A percentile compares a stretch with the other conserved stretches of the same genome.
Evolutionary conservation across 371 early-diverging fungal genomes (phyloP).

Genomic region (Actinomortierella ambigua): DNA sequence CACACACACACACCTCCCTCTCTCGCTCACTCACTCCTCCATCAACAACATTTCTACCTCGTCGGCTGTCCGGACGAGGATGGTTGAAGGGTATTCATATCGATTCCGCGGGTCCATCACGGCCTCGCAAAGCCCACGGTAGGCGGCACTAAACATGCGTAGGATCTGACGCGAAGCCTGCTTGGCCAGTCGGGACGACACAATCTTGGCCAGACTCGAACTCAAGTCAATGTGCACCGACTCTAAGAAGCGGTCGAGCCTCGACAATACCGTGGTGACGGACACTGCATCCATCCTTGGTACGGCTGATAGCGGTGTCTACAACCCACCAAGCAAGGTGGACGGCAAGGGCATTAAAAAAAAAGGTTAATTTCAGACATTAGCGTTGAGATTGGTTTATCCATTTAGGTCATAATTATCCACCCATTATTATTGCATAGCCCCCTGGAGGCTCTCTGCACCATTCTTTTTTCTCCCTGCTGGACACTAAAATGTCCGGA

Average conservation of each 20-base stretch:
- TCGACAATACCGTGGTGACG: slow-evolving; percentile 58
- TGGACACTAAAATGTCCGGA: too few species aligned
- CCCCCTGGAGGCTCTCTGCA: too few species aligned
- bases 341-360: neutral
- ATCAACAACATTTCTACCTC: slow-evolving; percentile 69
- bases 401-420: too few species aligned
- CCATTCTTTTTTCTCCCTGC: too few species aligned
- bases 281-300: slow-evolving; percentile 62
- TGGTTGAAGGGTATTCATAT: slow-evolving; percentile 68
- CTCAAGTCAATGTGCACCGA: slow-evolving; percentile 43
- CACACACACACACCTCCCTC: too few species aligned
- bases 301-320: slow-evolving; percentile 66
- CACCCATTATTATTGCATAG: too few species aligned
- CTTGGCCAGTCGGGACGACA: slow-evolving; percentile 44
- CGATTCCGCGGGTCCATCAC: slow-evolving; percentile 68
- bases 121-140: slow-evolving; percentile 59
- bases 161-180: slow-evolving; percentile 34
- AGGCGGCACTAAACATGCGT: slow-evolving; percentile 64
- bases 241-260: slow-evolving; percentile 71
- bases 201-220: slow-evolving; percentile 37
- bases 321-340: neutral
- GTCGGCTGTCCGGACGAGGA: slow-evolving; percentile 71
- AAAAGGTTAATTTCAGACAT: neutral
- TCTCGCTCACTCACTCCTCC: slow-evolving; percentile 9
- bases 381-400: neutral